A percentile compares a stretch with the other conserved stretches of the same genome.
phyloP scores from a whole-genome alignment of 768 basidiomycete genomes.

The Leccinum uliginosum region DNA sequence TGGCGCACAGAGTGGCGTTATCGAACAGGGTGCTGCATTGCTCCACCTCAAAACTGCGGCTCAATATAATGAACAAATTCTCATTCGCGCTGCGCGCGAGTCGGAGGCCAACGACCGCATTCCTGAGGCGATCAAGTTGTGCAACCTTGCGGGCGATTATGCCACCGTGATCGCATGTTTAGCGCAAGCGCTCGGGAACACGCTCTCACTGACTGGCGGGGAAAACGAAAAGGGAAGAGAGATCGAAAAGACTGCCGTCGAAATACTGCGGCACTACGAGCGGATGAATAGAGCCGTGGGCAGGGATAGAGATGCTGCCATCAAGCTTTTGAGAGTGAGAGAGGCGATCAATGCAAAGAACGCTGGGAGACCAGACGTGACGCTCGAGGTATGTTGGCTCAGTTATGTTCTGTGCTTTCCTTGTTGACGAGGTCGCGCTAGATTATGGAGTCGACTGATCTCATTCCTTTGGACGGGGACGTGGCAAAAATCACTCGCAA shows the following conservation, averaged over 20 bases:
- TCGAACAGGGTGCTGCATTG: constrained; percentile 78
- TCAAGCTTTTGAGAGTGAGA: constrained; percentile 72
- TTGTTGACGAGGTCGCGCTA: constrained; percentile 25
- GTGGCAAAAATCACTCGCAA: constrained; percentile 78
- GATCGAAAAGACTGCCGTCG: constrained; percentile 70
- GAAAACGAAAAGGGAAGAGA: constrained; percentile 56
- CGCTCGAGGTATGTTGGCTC: constrained; percentile 64
- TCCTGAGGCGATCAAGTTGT: constrained; percentile 90
- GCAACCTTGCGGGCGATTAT: constrained; percentile 92
- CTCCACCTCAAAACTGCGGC: constrained; percentile 63
- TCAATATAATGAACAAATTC: constrained; percentile 78
- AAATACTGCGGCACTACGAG: constrained; percentile 78
- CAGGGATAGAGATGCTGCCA: constrained; percentile 67
- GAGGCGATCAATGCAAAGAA: constrained; percentile 77
- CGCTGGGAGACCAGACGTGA: constrained; percentile 65
- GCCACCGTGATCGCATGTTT: constrained; percentile 83
- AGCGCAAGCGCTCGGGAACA: constrained; percentile 81
- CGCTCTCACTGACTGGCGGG: constrained; percentile 56
- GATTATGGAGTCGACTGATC: constrained; percentile 83
- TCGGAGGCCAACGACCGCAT: constrained; percentile 82
- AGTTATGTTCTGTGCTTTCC: background rate
- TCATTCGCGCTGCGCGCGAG: constrained; percentile 75
- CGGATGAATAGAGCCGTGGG: constrained; percentile 69
- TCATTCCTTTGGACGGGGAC: constrained; percentile 85
- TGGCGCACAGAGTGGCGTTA: constrained; percentile 64